Percentiles rank a stretch among this genome's conserved stretches.
Evolutionary conservation across 2,329 filamentous ascomycete genomes (phyloP).

Genomic region (Cladosporium cucumerinum): DNA sequence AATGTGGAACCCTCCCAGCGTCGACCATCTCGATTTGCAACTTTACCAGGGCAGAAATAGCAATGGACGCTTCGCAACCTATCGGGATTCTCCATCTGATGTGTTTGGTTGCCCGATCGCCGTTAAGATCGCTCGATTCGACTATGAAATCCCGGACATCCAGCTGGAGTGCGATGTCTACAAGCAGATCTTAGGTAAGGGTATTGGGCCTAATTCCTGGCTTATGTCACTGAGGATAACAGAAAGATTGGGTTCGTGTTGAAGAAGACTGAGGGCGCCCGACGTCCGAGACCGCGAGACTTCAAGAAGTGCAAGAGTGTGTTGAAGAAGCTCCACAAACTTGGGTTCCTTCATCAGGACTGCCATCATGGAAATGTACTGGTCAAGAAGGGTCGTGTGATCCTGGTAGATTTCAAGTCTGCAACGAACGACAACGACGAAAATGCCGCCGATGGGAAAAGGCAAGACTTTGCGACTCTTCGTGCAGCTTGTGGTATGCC

Average conservation of each 20-base stretch:
- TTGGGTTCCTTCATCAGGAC: background rate
- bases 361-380: background rate
- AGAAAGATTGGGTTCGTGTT: background rate
- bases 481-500: background rate
- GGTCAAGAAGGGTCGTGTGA: background rate
- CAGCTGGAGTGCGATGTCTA: background rate
- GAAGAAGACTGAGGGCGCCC: background rate
- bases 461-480: background rate
- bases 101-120: background rate
- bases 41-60: background rate
- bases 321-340: background rate
- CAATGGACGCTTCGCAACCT: background rate
- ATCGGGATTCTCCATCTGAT: background rate
- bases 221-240: background rate
- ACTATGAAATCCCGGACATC: background rate
- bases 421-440: background rate
- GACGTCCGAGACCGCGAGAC: background rate
- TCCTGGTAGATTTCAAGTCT: background rate
- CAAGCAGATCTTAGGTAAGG: background rate
- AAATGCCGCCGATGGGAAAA: background rate
- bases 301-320: background rate
- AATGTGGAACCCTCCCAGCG: background rate
- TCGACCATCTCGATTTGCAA: background rate
- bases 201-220: background rate
- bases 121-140: background rate